phyloP scores from a whole-genome alignment of 495 filamentous ascomycete species.

The Penicillium manginii region DNA sequence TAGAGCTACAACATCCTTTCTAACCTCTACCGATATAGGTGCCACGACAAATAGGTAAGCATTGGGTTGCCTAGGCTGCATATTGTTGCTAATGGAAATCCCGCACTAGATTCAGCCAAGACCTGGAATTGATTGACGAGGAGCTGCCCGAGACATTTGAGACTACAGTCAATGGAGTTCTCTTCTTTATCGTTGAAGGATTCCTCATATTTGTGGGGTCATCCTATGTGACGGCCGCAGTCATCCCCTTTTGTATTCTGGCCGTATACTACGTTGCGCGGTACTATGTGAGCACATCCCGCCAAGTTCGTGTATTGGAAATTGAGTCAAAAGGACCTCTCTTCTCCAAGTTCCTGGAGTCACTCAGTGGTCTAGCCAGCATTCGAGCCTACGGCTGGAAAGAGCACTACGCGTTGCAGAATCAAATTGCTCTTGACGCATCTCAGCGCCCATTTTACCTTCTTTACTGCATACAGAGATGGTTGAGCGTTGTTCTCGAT shows the following conservation, averaged over 20 bases:
- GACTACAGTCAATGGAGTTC: slow-evolving; percentile 13
- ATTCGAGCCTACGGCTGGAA: slow-evolving; percentile 73
- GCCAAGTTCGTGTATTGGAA: slow-evolving; percentile 61
- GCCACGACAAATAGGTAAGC: slow-evolving; percentile 25
- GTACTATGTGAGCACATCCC: slow-evolving; percentile 40
- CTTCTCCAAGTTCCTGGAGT: slow-evolving; percentile 72
- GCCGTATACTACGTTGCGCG: slow-evolving; percentile 25
- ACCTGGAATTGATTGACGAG: slow-evolving; percentile 55
- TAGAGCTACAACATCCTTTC: slow-evolving; percentile 28
- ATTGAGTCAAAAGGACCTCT: slow-evolving; percentile 63
- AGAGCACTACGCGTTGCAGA: slow-evolving; percentile 58
- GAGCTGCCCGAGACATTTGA: slow-evolving; percentile 36
- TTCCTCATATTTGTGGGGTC: slow-evolving; percentile 28
- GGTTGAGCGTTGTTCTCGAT: slow-evolving; percentile 69
- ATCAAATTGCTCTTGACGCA: slow-evolving; percentile 62
- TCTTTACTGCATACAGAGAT: slow-evolving; percentile 68
- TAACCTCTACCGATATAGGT: slow-evolving; percentile 29
- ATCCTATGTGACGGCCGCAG: slow-evolving; percentile 21
- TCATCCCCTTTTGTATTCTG: slow-evolving; percentile 23
- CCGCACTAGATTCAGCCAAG: slow-evolving; percentile 28
- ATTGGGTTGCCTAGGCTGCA: neutral
- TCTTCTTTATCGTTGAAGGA: slow-evolving; percentile 20
- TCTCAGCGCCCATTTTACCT: slow-evolving; percentile 58
- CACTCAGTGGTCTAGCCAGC: slow-evolving; percentile 66
- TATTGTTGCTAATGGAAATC: neutral